Evolutionary conservation across 164 flowering plant genomes (phyloP).

Genomic region (Kingdonia uniflora): DNA sequence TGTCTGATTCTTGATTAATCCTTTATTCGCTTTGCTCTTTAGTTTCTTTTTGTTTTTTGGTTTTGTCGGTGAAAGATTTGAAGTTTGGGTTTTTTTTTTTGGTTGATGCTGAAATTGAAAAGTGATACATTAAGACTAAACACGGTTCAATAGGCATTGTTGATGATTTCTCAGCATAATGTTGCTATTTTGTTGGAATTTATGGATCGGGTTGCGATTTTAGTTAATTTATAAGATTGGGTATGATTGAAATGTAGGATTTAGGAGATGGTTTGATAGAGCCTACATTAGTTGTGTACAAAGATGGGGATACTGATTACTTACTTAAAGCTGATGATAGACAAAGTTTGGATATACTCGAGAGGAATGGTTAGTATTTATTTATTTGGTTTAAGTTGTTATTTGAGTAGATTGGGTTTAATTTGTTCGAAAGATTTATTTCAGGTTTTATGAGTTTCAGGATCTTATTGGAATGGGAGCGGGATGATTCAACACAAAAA

Average conservation of each 20-base stretch:
- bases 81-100: constrained; percentile 3
- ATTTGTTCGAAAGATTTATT: too few relatives aligned
- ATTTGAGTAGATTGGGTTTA: not conserved
- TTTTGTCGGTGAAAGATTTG: too few relatives aligned
- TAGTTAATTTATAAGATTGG: too few relatives aligned
- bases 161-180: not conserved
- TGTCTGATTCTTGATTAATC: constrained; percentile 24
- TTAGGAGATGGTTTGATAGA: constrained; percentile 39
- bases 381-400: not conserved
- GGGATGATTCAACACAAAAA: not conserved
- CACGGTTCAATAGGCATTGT: constrained; percentile 43
- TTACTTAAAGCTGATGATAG: constrained; percentile 9
- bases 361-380: constrained; percentile 31
- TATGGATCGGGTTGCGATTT: too few relatives aligned
- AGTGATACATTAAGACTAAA: constrained; percentile 29
- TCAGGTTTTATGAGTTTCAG: constrained; percentile 4
- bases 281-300: constrained; percentile 44
- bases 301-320: constrained; percentile 29
- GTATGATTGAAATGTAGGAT: constrained; percentile 37
- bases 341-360: constrained; percentile 7
- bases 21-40: not conserved
- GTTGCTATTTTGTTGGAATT: not conserved
- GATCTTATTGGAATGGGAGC: constrained; percentile 3
- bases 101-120: constrained; percentile 43
- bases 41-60: too few relatives aligned